A percentile compares a stretch with the other conserved stretches of the same genome.
These are phyloP conservation scores for Wolfiporia cocos DNA, from an alignment of 1,284 basidiomycete genomes.

Conservation along the genomic window DNA sequence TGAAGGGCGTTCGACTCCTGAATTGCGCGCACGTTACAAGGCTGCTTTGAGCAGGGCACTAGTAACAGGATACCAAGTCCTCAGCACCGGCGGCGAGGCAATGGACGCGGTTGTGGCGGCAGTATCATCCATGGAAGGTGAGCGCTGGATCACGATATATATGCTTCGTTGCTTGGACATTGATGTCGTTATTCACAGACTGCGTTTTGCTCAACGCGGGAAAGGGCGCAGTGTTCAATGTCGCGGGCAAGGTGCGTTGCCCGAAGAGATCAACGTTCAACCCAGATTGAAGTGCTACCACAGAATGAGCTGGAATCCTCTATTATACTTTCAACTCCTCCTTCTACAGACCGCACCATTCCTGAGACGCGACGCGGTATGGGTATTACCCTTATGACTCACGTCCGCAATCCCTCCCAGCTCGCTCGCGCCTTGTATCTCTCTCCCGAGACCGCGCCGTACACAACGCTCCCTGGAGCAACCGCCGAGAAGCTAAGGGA, in stretches of 20 bases:
- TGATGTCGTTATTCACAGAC: constrained; percentile 44
- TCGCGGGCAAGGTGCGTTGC: constrained; percentile 57
- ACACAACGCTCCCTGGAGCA: constrained; percentile 64
- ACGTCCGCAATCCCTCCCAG: constrained; percentile 67
- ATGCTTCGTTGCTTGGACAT: neutral
- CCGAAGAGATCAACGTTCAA: too few relatives aligned
- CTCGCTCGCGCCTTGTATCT: constrained; percentile 69
- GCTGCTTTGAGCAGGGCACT: constrained; percentile 49
- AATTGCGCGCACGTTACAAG: constrained; percentile 54
- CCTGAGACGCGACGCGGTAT: constrained; percentile 53
- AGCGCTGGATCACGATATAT: constrained; percentile 5
- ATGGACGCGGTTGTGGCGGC: constrained; percentile 80
- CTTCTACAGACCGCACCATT: constrained; percentile 53
- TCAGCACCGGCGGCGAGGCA: constrained; percentile 65
- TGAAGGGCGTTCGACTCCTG: constrained; percentile 53
- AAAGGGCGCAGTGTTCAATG: constrained; percentile 78
- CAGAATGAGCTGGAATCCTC: constrained; percentile 80
- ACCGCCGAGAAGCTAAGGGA: constrained; percentile 57
- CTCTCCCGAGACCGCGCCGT: constrained; percentile 49
- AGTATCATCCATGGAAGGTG: constrained; percentile 69
- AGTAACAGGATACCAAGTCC: constrained; percentile 54
- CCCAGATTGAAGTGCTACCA: too few relatives aligned
- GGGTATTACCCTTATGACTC: constrained; percentile 60
- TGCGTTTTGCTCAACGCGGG: constrained; percentile 73
- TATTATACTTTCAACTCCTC: constrained; percentile 72